Base-by-base conservation (phyloP, 805 yeast species). In the Ogataea haglerorum region DNA sequence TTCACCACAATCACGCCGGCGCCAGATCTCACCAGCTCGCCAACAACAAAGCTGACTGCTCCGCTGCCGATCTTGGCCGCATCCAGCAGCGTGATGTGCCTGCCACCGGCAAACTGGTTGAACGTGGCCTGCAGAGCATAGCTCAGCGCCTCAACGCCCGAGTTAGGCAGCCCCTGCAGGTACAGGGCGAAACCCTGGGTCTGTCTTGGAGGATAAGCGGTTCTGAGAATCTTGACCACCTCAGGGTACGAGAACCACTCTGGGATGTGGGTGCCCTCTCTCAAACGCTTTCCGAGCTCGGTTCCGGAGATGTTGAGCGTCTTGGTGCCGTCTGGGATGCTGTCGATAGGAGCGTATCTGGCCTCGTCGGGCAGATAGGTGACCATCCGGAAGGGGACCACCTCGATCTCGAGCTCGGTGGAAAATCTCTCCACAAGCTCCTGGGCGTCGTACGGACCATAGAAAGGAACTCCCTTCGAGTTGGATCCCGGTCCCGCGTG, bases 181-280 rank as follows among this genome's bases (percentile, higher is more conserved):
- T 81, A 73, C 38, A 89, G 68, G 7, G 87, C 85, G 64, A 90
- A 91, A 25, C 98, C 98, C 69, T 91, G 98, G 44, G 73, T 64
- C 44, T 73, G 78, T 67, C 97, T 80, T 49, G 98, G 96, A 42
- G 97, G 97, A 64, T 90, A 90, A 33, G 90, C 78, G 56, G 87
- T 91, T 62, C 98, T 82, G 56, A 90, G 75, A 45, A 91, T 89
- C 63, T 77, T 76, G 45, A 91, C 98, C 38, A 91, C 96, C 65
- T 90, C 97, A 3, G 96, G 96, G 68, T 90, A 90, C 5, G 96
- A 87, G 68, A 91, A 90, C 98, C 98, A 90, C 61, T 79, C 93
- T 48, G 98, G 98, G 53, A 90, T 91, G 47, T 82, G 82, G 30
- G 83, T 74, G 44, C 97, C 97, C 46, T 82, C 84, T 69, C 80